Conservation (phyloP, 2,329 filamentous ascomycete genomes). For the Cyclaneusma minus region DNA sequence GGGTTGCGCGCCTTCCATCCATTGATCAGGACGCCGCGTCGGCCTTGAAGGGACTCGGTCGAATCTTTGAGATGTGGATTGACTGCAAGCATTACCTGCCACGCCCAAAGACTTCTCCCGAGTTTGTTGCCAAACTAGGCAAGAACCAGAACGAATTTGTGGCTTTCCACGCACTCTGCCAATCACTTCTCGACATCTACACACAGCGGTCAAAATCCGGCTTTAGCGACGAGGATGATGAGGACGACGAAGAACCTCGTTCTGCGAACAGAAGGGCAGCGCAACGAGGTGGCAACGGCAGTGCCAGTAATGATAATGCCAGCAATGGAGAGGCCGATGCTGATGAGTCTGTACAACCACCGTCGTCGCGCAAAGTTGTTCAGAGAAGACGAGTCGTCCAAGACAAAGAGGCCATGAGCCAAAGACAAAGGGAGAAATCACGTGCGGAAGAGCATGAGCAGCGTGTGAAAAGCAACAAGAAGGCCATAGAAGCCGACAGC, state of each 20-base stretch:
- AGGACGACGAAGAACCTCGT: slow-evolving; percentile 13
- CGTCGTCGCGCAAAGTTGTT: no score
- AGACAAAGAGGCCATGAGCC: slow-evolving; percentile 32
- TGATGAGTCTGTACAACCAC: no score
- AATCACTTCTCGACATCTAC: no score
- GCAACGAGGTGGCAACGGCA: no score
- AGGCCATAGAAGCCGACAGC: slow-evolving; percentile 29
- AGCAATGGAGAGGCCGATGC: no score
- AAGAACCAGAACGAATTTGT: slow-evolving; percentile 13
- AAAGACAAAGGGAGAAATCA: slow-evolving; percentile 38
- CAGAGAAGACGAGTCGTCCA: slow-evolving; percentile 28
- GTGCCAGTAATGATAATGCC: no score
- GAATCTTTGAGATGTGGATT: slow-evolving; percentile 17
- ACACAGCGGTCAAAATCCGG: no score
- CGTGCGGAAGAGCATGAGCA: slow-evolving; percentile 37
- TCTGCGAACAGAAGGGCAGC: slow-evolving; percentile 30
- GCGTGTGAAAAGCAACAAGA: slow-evolving; percentile 30
- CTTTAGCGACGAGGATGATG: slow-evolving; percentile 7
- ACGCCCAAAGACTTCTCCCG: slow-evolving; percentile 9
- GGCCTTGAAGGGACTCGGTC: slow-evolving; percentile 8
- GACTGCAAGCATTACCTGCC: slow-evolving; percentile 10
- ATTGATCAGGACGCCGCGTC: no score
- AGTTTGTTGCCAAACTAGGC: slow-evolving; percentile 12
- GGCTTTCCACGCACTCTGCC: no score
- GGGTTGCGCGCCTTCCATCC: no score